These are phyloP conservation scores for Cenchrus americanus DNA, from an alignment of 176 grass and related monocot genomes.

Conservation along the genomic window DNA sequence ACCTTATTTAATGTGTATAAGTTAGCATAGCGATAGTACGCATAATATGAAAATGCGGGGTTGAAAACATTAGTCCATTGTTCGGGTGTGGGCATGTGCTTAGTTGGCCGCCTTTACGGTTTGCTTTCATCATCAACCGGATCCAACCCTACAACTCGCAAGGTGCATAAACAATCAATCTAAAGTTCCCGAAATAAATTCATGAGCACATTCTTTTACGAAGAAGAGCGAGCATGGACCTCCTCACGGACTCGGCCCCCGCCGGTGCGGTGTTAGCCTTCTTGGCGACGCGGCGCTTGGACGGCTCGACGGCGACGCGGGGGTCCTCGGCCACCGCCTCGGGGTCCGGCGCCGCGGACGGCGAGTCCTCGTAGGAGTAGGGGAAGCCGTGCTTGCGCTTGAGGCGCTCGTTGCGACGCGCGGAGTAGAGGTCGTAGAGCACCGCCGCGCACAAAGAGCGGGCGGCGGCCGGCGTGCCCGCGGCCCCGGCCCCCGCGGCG, in stretches of 20 bases:
- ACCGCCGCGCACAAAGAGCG: constrained; percentile 79
- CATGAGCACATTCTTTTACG: too few species aligned
- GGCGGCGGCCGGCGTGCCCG: constrained; percentile 13
- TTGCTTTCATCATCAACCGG: too few species aligned
- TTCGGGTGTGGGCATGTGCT: too few species aligned
- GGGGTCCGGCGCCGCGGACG: constrained; percentile 21
- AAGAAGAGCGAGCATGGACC: too few species aligned
- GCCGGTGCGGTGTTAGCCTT: constrained; percentile 6
- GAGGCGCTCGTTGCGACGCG: constrained; percentile 75
- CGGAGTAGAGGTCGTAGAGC: constrained; percentile 86
- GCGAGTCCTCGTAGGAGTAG: constrained; percentile 26
- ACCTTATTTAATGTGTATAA: constrained; percentile 96
- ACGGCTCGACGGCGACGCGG: constrained; percentile 67
- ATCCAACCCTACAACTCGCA: too few species aligned
- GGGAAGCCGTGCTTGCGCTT: constrained; percentile 73
- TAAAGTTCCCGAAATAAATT: too few species aligned
- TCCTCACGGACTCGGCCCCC: constrained; percentile 53
- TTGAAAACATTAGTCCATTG: constrained; percentile 99
- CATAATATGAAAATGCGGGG: constrained; percentile 99
- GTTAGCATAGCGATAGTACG: constrained; percentile 98
- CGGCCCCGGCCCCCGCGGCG: constrained; percentile 14
- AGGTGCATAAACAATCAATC: too few species aligned
- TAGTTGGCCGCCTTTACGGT: too few species aligned
- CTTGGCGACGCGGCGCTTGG: constrained; percentile 62
- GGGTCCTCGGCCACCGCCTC: constrained; percentile 64